These are phyloP conservation scores for Eimeria tenella DNA, from an alignment of 169 alveolate genomes.

Conservation along the genomic window DNA sequence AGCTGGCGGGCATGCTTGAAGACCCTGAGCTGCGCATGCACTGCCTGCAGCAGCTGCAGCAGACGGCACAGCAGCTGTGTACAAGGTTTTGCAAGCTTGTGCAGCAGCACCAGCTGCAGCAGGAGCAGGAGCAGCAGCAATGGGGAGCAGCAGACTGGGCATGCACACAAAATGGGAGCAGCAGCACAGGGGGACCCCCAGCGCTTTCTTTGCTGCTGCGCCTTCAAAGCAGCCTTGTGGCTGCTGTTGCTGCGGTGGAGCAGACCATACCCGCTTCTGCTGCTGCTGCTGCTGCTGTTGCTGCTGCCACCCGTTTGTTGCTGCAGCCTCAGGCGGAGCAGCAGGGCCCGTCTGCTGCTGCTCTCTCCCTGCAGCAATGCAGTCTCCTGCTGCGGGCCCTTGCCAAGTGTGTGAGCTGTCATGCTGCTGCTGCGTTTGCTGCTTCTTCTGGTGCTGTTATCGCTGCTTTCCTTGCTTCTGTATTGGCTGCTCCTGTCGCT, in stretches of 20 bases:
- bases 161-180: neutral
- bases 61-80: neutral
- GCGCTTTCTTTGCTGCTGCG: neutral
- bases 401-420: neutral
- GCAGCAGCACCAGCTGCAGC: neutral
- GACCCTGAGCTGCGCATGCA: neutral
- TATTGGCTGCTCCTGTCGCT: neutral
- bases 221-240: neutral
- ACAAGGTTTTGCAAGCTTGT: neutral
- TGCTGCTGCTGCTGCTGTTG: neutral
- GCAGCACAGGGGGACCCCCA: neutral
- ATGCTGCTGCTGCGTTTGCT: neutral
- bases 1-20: neutral
- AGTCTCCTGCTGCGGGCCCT: neutral
- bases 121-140: neutral
- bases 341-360: neutral
- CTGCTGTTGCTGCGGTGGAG: neutral
- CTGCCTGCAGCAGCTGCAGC: neutral
- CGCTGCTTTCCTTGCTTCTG: neutral
- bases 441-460: neutral
- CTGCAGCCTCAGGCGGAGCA: neutral
- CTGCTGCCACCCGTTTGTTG: neutral
- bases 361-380: neutral
- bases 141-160: neutral
- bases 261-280: neutral